Evolutionary conservation across 495 filamentous ascomycete genomes (phyloP).

Genomic region (Sphaerosporella brunnea): DNA sequence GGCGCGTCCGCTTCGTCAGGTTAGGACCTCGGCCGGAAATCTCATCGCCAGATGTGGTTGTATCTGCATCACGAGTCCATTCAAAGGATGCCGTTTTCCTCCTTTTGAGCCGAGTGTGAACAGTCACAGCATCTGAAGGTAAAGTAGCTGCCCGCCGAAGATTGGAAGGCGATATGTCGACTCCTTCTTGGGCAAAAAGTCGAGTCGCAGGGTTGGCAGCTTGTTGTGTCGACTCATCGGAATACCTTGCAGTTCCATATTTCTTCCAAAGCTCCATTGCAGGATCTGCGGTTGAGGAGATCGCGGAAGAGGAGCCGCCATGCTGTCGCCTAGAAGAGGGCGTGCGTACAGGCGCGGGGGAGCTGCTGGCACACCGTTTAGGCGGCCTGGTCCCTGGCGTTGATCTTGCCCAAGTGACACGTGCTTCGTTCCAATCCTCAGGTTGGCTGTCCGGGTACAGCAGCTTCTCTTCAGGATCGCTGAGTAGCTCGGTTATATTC

Average conservation of each 20-base stretch:
- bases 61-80: conserved; percentile 36
- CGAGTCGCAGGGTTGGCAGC: conserved; percentile 18
- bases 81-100: conserved; percentile 29
- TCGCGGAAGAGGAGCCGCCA: conserved; percentile 30
- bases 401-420: neutral
- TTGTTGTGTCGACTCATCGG: conserved; percentile 7
- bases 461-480: conserved; percentile 2
- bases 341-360: conserved; percentile 43
- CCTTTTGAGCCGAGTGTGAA: conserved; percentile 34
- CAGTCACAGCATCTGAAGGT: no score
- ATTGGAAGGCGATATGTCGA: conserved; percentile 13
- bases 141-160: conserved; percentile 11
- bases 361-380: neutral
- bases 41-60: conserved; percentile 23
- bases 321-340: conserved; percentile 29
- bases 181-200: conserved; percentile 17
- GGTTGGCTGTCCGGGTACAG: neutral
- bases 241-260: conserved; percentile 25
- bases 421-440: neutral
- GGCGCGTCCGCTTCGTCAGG: conserved; percentile 2
- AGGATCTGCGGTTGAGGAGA: conserved; percentile 59
- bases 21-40: no score
- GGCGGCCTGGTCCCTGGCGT: neutral
- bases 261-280: conserved; percentile 56
- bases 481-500: conserved; percentile 14